Conservation (phyloP, 2,329 filamentous ascomycete species). For the Colletotrichum sidae region DNA sequence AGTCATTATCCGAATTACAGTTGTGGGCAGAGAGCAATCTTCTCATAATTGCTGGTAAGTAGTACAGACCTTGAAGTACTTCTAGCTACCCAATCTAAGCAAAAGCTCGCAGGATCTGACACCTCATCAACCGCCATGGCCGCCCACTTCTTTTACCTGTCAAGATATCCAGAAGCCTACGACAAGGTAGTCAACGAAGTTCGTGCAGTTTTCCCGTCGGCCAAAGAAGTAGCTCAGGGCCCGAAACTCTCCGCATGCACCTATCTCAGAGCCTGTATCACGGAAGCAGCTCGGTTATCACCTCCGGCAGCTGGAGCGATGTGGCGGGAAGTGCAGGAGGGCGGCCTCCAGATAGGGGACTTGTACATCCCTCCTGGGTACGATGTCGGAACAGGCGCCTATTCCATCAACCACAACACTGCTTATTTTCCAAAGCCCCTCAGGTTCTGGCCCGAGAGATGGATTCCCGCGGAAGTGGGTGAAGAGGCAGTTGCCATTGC, state of each 20-base stretch:
- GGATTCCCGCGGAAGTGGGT: conserved; percentile 1
- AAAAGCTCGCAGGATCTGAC: neutral
- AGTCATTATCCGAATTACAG: conserved; percentile 16
- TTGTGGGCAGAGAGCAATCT: conserved; percentile 27
- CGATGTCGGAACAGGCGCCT: conserved; percentile 21
- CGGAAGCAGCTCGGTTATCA: conserved; percentile 11
- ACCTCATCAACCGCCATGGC: conserved; percentile 26
- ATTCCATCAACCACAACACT: conserved; percentile 22
- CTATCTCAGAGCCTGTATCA: conserved; percentile 12
- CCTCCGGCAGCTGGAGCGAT: conserved; percentile 12
- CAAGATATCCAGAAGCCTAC: conserved; percentile 16
- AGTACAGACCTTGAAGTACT: neutral
- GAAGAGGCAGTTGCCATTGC: conserved; percentile 17
- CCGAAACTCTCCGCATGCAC: conserved; percentile 3
- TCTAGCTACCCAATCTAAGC: neutral
- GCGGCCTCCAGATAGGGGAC: conserved; percentile 8
- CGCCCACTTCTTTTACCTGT: conserved; percentile 24
- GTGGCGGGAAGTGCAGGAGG: conserved; percentile 15
- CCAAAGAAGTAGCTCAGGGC: conserved; percentile 9
- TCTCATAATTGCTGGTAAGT: conserved; percentile 20
- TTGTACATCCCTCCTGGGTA: conserved; percentile 10
- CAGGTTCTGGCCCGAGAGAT: conserved; percentile 20
- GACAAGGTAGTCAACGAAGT: conserved; percentile 17
- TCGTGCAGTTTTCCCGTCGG: conserved; percentile 1
- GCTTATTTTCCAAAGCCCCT: conserved; percentile 18